A percentile compares a stretch with the other conserved stretches of the same genome.
phyloP scores from a whole-genome alignment of 1,284 basidiomycete species.

The Ustilago cynodontis region DNA sequence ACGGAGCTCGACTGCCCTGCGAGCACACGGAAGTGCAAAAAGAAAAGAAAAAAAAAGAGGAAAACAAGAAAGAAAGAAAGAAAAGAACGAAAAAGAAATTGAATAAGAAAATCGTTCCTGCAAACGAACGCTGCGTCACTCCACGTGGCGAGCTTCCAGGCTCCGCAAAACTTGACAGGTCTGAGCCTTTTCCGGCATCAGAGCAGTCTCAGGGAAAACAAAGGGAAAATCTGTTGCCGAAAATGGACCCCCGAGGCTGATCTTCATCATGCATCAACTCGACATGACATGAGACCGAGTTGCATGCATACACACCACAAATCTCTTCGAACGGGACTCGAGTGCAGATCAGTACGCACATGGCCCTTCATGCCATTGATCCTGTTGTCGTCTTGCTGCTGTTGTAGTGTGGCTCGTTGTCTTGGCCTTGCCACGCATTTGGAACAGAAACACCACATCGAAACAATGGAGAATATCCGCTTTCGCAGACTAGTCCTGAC shows the following conservation, averaged over 20 bases:
- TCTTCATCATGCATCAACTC: neutral
- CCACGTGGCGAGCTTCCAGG: neutral
- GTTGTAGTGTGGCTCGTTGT: neutral
- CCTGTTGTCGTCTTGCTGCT: neutral
- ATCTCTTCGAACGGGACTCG: neutral
- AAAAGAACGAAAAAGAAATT: neutral
- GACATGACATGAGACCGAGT: slow-evolving; percentile 7
- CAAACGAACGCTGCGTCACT: neutral
- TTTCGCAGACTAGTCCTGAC: neutral
- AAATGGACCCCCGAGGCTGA: neutral
- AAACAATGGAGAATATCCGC: neutral
- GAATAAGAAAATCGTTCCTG: neutral
- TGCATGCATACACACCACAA: neutral
- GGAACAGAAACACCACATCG: neutral
- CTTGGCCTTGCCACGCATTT: neutral
- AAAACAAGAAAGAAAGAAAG: neutral
- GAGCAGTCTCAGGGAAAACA: neutral
- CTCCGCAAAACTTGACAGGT: neutral
- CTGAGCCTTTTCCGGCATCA: neutral
- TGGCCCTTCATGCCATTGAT: neutral
- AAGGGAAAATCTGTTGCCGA: neutral
- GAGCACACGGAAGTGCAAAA: neutral
- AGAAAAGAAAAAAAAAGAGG: neutral
- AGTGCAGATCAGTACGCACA: neutral
- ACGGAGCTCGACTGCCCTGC: no score